Evolutionary conservation across 2,329 filamentous ascomycete species (phyloP), one percentile per base, ranked within the genome.

Genomic region (Cladosporium sphaerospermum): DNA sequence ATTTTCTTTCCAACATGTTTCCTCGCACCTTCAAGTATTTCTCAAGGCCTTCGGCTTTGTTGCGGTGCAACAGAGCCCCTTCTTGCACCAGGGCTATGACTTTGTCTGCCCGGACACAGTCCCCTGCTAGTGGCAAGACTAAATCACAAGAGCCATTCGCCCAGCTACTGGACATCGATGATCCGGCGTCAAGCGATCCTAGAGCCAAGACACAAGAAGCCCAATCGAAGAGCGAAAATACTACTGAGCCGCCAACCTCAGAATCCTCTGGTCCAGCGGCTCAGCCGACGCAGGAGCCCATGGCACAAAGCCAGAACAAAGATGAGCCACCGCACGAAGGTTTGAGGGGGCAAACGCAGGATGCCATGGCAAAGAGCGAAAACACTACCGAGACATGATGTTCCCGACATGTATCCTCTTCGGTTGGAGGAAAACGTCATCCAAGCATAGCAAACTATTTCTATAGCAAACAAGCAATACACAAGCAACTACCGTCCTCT

Each of bases 61-160:
- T 16, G 32, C 48, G 48, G 16, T 13, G 9, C 11, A 16, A 13
- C 14, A 9, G 11, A 9, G 9, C 16, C 8, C 41, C 3, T 16
- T 37, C 13, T n/a, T n/a, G n/a, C 2, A n/a, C 18, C 19, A 44
- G 16, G 16, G 5, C 48, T 11, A 31, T 51, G 16, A 37, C 48
- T 51, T 51, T 40, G 8, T 34, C 39, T 4, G 37, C 37, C 16
- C 48, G 41, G 23, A n/a, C 31, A 18, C 48, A 36, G 18, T 37
- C 32, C 11, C 7, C 48, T n/a, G 36, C 40, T 11, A 39, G 37
- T 18, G 37, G 16, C 48, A 44, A 37, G 31, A 19, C 39, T 36
- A 44, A 23, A 44, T 51, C 48, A 32, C 31, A 51, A 51, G 48
- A 51, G 14, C 40, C 48, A 11, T 33, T 51, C 13, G 48, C 48